Evolutionary conservation across 169 alveolate species (phyloP).

Genomic region (Eimeria maxima): DNA sequence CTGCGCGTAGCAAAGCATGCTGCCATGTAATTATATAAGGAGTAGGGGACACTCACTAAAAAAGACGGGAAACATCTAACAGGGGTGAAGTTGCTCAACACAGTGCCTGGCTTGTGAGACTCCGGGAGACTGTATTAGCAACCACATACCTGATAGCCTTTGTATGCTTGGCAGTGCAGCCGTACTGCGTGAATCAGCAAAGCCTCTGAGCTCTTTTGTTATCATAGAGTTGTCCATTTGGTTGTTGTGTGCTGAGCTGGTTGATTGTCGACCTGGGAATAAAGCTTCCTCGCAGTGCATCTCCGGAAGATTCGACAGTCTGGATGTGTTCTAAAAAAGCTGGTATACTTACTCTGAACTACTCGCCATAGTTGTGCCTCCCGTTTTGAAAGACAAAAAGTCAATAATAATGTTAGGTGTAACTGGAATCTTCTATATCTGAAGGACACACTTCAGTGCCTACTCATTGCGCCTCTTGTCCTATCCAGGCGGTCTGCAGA

Average conservation of each 20-base stretch:
- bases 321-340: neutral
- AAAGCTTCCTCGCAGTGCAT: neutral
- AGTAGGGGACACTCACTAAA: neutral
- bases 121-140: neutral
- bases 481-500: neutral
- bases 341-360: no score
- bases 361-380: no score
- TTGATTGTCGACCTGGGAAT: neutral
- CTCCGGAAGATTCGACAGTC: neutral
- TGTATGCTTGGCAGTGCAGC: neutral
- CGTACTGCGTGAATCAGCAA: neutral
- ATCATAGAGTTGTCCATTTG: neutral
- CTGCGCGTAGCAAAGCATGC: neutral
- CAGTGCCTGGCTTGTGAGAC: neutral
- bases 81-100: neutral
- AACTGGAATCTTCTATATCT: neutral
- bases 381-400: neutral
- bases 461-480: neutral
- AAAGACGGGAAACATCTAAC: neutral
- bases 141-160: neutral
- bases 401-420: neutral
- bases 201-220: neutral
- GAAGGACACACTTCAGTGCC: neutral
- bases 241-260: neutral
- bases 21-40: neutral